Evolutionary conservation across 2,329 filamentous ascomycete species (phyloP), one percentile per base, ranked within the genome.

Genomic region (Malbranchea zuffiana): DNA sequence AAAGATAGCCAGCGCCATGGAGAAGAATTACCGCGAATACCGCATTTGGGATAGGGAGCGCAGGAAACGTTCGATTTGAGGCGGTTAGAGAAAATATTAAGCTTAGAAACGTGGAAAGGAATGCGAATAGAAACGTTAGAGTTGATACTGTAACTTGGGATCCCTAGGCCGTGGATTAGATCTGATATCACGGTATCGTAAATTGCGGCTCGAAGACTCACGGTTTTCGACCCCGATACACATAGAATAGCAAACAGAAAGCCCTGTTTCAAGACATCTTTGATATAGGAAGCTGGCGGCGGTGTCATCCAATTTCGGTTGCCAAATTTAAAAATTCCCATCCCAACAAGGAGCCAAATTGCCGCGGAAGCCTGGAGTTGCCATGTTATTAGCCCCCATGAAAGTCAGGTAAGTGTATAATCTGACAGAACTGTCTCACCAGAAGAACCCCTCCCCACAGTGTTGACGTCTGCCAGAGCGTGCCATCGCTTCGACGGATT

Each of bases 211-310:
- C 2, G 17, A 28, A 8, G 27, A 51, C 63, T 48, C 44, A 67
- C 64, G 32, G 62, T 48, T 39, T 62, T 56, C 39, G 57, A 54
- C 12, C 57, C 54, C 5, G 57, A 60, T 19, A 62, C 35, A 12
- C 54, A 45, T 17, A 60, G 42, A 10, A 57, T 40, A 3, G 57
- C 46, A 33, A 57, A 51, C 31, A 66, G 39, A 10, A 58, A 21
- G 12, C 53, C 48, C 40, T 62, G 56, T n/a, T 50, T 52, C 16
- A 56, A 42, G 19, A 62, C 52, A 42, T 62, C 61, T 6, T n/a
- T 8, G 27, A 43, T 15, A 34, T 38, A 38, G 23, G n/a, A 32
- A 10, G 21, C 8, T 6, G 40, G 20, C 11, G 23, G 23, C 3
- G 30, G 13, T 17, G 39, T 32, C 17, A 28, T 29, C 29, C 21